Percentiles rank a stretch among this genome's conserved stretches.
phyloP scores from a whole-genome alignment of 176 grass and related monocot genomes.

The Musa acuminata region DNA sequence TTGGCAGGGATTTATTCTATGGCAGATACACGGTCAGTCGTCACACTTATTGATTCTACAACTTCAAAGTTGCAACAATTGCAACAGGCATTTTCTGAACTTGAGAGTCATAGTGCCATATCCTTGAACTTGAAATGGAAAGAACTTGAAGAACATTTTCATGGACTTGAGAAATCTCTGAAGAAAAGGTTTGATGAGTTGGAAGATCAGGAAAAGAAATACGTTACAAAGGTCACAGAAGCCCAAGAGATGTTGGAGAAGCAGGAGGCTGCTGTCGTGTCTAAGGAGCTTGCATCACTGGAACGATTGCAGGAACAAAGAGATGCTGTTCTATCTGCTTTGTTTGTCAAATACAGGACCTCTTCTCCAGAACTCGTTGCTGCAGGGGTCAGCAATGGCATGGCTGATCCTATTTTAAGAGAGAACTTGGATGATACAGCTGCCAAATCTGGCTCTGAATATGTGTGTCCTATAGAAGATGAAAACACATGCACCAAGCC shows the following conservation, averaged over 20 bases:
- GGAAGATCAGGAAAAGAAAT: constrained; percentile 67
- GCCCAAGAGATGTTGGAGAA: constrained; percentile 55
- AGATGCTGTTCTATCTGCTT: constrained; percentile 53
- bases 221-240: constrained; percentile 29
- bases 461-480: constrained; percentile 13
- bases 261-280: constrained; percentile 49
- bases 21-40: constrained; percentile 51
- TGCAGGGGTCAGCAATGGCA: constrained; percentile 3
- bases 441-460: constrained; percentile 30
- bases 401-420: constrained; percentile 2
- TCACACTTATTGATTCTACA: constrained; percentile 70
- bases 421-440: constrained; percentile 4
- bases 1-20: constrained; percentile 25
- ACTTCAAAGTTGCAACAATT: constrained; percentile 76
- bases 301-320: constrained; percentile 74
- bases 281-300: constrained; percentile 67
- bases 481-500: constrained; percentile 28
- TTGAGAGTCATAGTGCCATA: constrained; percentile 58
- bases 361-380: constrained; percentile 9
- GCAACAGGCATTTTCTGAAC: constrained; percentile 60
- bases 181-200: constrained; percentile 71
- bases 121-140: constrained; percentile 87
- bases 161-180: constrained; percentile 67
- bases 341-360: constrained; percentile 47
- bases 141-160: constrained; percentile 87